Conservation (phyloP, 2,329 filamentous ascomycete genomes). For the Paraphoma sp. region DNA sequence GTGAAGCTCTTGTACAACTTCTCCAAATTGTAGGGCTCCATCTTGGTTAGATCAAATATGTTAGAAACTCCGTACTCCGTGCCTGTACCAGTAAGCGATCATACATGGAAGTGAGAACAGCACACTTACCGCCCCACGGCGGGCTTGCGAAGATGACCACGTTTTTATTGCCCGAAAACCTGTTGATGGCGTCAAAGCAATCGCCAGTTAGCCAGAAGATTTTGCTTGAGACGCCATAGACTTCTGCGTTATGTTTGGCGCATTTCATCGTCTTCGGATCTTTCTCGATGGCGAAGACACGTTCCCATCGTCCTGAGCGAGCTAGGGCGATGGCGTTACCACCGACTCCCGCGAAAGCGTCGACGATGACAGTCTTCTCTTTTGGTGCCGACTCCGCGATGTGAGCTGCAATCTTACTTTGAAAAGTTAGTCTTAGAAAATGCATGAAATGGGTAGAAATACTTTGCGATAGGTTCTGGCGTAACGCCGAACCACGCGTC, state of each 20-base stretch:
- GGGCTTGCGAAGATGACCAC: slow-evolving; percentile 74
- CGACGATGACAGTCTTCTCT: slow-evolving; percentile 73
- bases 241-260: slow-evolving; percentile 86
- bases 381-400: slow-evolving; percentile 63
- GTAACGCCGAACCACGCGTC: slow-evolving; percentile 98
- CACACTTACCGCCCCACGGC: slow-evolving; percentile 72
- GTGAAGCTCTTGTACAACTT: slow-evolving; percentile 51
- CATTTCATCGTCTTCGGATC: slow-evolving; percentile 82
- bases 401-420: slow-evolving; percentile 76
- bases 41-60: slow-evolving; percentile 82
- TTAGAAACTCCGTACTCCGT: slow-evolving; percentile 68
- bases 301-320: slow-evolving; percentile 76
- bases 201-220: slow-evolving; percentile 90
- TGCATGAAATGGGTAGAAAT: slow-evolving; percentile 16
- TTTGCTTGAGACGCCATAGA: slow-evolving; percentile 79
- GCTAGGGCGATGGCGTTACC: slow-evolving; percentile 97
- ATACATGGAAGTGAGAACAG: not conserved
- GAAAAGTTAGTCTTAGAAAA: slow-evolving; percentile 10
- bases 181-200: slow-evolving; percentile 75
- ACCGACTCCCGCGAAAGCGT: slow-evolving; percentile 89
- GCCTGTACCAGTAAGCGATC: slow-evolving; percentile 49
- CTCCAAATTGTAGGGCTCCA: slow-evolving; percentile 82
- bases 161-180: slow-evolving; percentile 58
- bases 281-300: slow-evolving; percentile 87
- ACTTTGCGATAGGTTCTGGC: slow-evolving; percentile 88